Base-by-base conservation (phyloP, 805 yeast species). In the Candida ulmi region DNA sequence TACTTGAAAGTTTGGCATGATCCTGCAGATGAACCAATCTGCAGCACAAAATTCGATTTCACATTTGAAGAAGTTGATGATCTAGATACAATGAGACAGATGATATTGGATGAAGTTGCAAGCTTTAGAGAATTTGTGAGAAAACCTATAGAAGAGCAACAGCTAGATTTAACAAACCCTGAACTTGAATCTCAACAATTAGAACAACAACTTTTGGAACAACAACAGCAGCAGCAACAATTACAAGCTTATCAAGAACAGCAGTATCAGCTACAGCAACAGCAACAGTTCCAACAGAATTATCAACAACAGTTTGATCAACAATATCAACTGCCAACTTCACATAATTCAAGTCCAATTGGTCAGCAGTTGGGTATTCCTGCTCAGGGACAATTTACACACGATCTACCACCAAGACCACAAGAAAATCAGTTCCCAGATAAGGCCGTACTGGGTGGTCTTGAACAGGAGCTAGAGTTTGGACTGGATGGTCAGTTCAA, bases 1-100 rank as follows among this genome's bases (percentile, higher is more conserved):
- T 93, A 91, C 58, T 64, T 93, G 40, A 71, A 80, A 35, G 75
- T 85, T 25, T 93, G 96, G 90, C 97, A 88, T 57, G 96, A 88
- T 61, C 93, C 96, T 6, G 74, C 76, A 24, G 98, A 93, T 58
- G 98, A 93, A 62, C 90, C 90, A 8, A 80, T 73, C 36, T 88
- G 96, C 58, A 76, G 78, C 34, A 70, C 76, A 2, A 83, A 84
- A 51, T 90, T 90, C 59, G 95, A 90, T 55, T 90, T 90, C 58
- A 40, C 48, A 6, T 90, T 90, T 60, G 97, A 90, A 66, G 81
- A 75, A 13, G 83, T 82, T 15, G 87, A 86, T 48, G 96, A 88
- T 47, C 71, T 87, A 57, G 83, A 76, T 11, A 65, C 73, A 11
- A 82, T 90, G 85, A 80, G 75, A 52, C 69, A 75, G 48, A 77